Conservation (phyloP, 108 stramenopile genomes). For the Epipyxis sp. region DNA sequence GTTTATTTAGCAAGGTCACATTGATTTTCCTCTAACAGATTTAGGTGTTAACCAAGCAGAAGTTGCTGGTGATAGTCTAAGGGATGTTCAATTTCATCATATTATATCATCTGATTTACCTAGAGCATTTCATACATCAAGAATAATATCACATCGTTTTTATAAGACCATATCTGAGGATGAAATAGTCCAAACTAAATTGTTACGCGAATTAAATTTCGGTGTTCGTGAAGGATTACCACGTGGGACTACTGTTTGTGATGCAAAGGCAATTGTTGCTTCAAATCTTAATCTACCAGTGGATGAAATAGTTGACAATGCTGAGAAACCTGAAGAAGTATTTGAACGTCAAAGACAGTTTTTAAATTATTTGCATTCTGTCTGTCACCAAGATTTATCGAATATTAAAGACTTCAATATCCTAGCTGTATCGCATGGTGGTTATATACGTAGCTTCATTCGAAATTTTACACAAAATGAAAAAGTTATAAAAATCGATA, state of each 20-base stretch:
- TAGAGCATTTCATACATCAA: background rate
- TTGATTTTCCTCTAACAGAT: background rate
- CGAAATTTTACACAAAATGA: background rate
- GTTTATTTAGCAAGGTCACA: background rate
- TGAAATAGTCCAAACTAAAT: background rate
- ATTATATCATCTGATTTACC: background rate
- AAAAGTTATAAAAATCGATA: background rate
- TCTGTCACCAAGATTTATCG: background rate
- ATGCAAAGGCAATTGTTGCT: background rate
- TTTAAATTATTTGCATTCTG: background rate
- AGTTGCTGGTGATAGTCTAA: background rate
- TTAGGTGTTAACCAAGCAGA: background rate
- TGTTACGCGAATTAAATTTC: background rate
- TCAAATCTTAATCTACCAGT: background rate
- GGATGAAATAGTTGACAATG: background rate
- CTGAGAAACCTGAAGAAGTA: background rate
- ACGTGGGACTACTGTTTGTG: background rate
- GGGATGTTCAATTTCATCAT: background rate
- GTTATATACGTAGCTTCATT: background rate
- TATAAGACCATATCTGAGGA: background rate
- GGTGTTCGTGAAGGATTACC: background rate
- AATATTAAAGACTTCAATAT: background rate
- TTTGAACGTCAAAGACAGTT: background rate
- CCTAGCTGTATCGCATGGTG: background rate
- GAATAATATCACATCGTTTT: background rate